Evolutionary conservation across 495 filamentous ascomycete species (phyloP), one percentile per base, ranked within the genome.

Genomic region (Evansstolkia leycettana): DNA sequence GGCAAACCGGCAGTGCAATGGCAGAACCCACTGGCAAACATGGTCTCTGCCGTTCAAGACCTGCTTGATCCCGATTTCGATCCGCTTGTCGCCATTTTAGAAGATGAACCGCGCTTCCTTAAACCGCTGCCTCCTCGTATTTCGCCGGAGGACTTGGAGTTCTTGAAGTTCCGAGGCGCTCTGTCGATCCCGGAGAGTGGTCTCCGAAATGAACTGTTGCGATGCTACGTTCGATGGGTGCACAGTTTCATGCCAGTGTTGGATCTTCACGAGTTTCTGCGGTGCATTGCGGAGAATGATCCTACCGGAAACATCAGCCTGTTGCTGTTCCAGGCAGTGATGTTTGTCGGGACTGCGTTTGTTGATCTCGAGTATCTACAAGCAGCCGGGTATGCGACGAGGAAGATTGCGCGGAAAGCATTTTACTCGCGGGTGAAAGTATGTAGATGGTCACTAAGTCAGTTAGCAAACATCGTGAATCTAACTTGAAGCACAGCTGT

Each of bases 191-290:
- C 84, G 0, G 68, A 72, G 34, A 61, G 59, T 24, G 58, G 62
- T 0, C 50, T 88, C 34, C 75, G 83, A 45, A 80, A 75, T 57
- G 83, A 81, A 38, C 55, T 89, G 17, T 56, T 92, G 0, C 67
- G 72, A 32, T 73, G 73, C 7, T 89, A 85, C 57, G 65, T 86
- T 42, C 75, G 87, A 57, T 89, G 75, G 64, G 83, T 90, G 11
- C 78, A 92, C 50, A 84, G 82, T 33, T 88, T 80, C 52, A 82
- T 89, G 80, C 84, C 84, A 2, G 65, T 89, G 17, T 41, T 92
- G 37, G 82, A 92, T 38, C 56, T 84, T 35, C 72, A 78, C 39
- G 69, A 81, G 19, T 82, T 88, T 49, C 50, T 90, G 16, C 47
- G 59, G 34, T 69, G 69, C 36, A 67, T 86, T 36, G 62, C 59